Base-by-base conservation (phyloP, 2,329 filamentous ascomycete species). In the Taxawa tesnikishii region DNA sequence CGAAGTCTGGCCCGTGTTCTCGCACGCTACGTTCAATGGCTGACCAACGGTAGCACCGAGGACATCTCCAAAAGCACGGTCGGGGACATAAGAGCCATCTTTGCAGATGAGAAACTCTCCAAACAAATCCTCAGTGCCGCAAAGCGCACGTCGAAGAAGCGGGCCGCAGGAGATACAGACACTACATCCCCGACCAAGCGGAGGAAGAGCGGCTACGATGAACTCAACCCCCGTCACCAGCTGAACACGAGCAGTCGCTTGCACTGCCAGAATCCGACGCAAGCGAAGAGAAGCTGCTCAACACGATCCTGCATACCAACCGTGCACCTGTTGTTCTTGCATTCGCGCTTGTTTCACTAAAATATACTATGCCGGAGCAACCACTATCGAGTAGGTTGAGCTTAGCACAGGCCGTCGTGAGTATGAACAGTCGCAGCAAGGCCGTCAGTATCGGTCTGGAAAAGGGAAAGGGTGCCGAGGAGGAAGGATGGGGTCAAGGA, bases 301-400 rank as follows among this genome's bases (percentile, higher is more conserved):
- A 58, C 2, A 70, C 71, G 1, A 59, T 63, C 0, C 44, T 93
- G 2, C 60, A 76, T 39, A 90, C 83, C 0, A 92, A 93, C 47
- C 68, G 85, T 24, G 84, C 85, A 2, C 84, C 85, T 1, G 59
- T 93, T 2, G 75, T 93, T 2, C 65, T 93, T 4, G 83, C 83
- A 0, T 92, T 92, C 54, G 75, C 79, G 1, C 70, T 84, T 10
- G 71, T 75, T 38, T 51, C 88, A 29, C 52, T 92, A 28, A 77
- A 80, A 28, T 76, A 79, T 49, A 92, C 83, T 0, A 88, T 87
- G 78, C 81, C 84, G 0, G 77, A 82, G 43, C 85, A 94, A 50
- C 84, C 84, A 3, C 65, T 78, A 3, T 90, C 82, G n/a, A 88
- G 83, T 50, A 68, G 83, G 28, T 60, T 93, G 13, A 92, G 83